phyloP scores from a whole-genome alignment of 2,329 filamentous ascomycete genomes.

The Drechslerella coelobrocha region DNA sequence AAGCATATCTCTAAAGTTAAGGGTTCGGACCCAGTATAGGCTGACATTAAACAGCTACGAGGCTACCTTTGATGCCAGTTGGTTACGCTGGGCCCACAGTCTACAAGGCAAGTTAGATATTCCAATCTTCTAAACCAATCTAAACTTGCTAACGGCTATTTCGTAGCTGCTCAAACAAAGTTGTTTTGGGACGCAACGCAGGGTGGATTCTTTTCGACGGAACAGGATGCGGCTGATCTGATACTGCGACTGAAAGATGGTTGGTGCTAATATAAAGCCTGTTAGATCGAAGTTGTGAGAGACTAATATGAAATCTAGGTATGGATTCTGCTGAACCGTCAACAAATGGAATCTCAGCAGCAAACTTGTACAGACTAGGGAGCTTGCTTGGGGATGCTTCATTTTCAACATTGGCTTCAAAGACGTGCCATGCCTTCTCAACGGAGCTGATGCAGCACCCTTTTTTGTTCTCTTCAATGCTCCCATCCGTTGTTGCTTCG shows the following conservation, averaged over 20 bases:
- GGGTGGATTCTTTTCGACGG: conserved; percentile 75
- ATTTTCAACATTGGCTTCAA: conserved; percentile 61
- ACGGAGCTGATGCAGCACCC: conserved; percentile 91
- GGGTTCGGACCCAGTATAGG: neutral
- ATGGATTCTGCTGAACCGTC: conserved; percentile 93
- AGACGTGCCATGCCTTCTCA: conserved; percentile 84
- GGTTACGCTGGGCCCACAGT: conserved; percentile 79
- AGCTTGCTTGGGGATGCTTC: conserved; percentile 74
- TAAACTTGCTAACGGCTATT: neutral
- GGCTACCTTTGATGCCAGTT: conserved; percentile 75
- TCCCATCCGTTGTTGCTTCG: conserved; percentile 76
- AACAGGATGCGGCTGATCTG: conserved; percentile 68
- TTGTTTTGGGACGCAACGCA: conserved; percentile 75
- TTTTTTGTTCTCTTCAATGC: conserved; percentile 83
- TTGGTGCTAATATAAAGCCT: conserved; percentile 14
- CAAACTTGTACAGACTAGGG: conserved; percentile 83
- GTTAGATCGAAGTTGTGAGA: neutral
- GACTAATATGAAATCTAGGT: conserved; percentile 57
- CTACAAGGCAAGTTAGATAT: conserved; percentile 69
- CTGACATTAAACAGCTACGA: conserved; percentile 62
- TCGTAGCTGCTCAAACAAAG: conserved; percentile 71
- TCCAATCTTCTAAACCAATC: neutral
- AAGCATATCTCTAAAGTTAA: conserved; percentile 11
- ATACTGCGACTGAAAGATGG: conserved; percentile 88
- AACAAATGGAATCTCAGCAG: conserved; percentile 83